Evolutionary conservation across 768 basidiomycete species (phyloP).

Genomic region (Lactarius akahatsu): DNA sequence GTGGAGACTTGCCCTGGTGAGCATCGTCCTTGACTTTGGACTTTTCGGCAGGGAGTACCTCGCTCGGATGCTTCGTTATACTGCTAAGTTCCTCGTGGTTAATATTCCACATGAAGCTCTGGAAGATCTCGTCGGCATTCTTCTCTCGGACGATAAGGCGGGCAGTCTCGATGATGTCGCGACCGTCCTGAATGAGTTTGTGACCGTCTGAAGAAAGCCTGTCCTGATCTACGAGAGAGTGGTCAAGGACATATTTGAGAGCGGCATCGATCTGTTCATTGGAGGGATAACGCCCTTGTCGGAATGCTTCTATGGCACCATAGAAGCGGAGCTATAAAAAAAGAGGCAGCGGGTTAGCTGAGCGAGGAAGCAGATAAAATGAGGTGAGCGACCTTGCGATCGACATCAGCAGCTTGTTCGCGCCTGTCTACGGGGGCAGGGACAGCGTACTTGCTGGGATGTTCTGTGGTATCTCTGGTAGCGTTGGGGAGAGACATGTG

Average conservation of each 20-base stretch:
- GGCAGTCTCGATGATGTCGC: constrained; percentile 75
- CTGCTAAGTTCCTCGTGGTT: constrained; percentile 49
- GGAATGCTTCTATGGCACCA: constrained; percentile 78
- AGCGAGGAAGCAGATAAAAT: not conserved
- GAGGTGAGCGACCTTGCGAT: constrained; percentile 57
- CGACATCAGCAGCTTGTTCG: constrained; percentile 68
- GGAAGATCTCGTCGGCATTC: constrained; percentile 89
- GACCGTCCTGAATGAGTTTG: constrained; percentile 72
- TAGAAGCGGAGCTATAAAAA: constrained; percentile 62
- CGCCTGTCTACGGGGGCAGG: constrained; percentile 62
- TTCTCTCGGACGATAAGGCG: constrained; percentile 74
- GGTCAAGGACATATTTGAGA: constrained; percentile 60
- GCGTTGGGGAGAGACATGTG: constrained; percentile 68
- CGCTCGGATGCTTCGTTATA: constrained; percentile 44
- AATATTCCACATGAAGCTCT: constrained; percentile 87
- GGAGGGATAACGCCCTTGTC: constrained; percentile 73
- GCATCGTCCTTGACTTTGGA: constrained; percentile 57
- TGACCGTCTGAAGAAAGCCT: constrained; percentile 76
- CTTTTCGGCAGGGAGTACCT: constrained; percentile 49
- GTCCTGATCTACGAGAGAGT: constrained; percentile 57
- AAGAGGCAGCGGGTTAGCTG: not conserved
- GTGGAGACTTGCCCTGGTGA: constrained; percentile 52
- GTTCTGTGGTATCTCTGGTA: constrained; percentile 56
- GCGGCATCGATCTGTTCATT: constrained; percentile 78
- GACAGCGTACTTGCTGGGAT: constrained; percentile 55